phyloP scores from a whole-genome alignment of 257 asterid genomes.

The Cruciata laevipes region DNA sequence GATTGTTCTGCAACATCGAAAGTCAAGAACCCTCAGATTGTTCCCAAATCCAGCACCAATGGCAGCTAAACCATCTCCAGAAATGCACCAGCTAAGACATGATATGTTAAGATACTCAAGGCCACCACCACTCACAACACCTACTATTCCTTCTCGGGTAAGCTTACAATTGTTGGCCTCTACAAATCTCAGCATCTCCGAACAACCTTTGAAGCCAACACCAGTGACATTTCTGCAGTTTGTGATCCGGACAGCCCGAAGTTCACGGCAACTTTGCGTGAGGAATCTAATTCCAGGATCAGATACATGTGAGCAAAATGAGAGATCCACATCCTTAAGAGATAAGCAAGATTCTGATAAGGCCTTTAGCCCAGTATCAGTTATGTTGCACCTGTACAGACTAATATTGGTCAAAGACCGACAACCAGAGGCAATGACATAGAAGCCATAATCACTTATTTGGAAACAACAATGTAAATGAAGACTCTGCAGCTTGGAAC shows the following conservation, averaged over 20 bases:
- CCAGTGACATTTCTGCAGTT: conserved; percentile 49
- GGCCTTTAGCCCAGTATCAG: conserved; percentile 45
- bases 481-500: conserved; percentile 37
- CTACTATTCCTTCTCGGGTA: conserved; percentile 47
- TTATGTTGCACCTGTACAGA: conserved; percentile 61
- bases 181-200: conserved; percentile 35
- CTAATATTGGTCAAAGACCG: conserved; percentile 43
- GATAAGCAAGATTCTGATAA: conserved; percentile 38
- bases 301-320: conserved; percentile 44
- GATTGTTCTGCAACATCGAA: conserved; percentile 26
- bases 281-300: conserved; percentile 48
- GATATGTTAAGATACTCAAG: conserved; percentile 53
- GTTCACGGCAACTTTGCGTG: conserved; percentile 34
- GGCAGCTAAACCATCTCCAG: conserved; percentile 35
- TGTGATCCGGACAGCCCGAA: conserved; percentile 48
- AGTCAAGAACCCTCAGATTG: not conserved
- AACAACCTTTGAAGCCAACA: conserved; percentile 55
- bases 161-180: conserved; percentile 68
- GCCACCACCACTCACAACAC: conserved; percentile 65
- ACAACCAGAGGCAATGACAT: conserved; percentile 47
- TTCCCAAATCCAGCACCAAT: conserved; percentile 18
- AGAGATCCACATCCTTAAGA: conserved; percentile 52
- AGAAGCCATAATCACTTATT: conserved; percentile 45
- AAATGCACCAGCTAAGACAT: conserved; percentile 39
- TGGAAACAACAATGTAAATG: conserved; percentile 55